phyloP scores from a whole-genome alignment of 2,329 filamentous ascomycete species.

The Madurella mycetomatis region DNA sequence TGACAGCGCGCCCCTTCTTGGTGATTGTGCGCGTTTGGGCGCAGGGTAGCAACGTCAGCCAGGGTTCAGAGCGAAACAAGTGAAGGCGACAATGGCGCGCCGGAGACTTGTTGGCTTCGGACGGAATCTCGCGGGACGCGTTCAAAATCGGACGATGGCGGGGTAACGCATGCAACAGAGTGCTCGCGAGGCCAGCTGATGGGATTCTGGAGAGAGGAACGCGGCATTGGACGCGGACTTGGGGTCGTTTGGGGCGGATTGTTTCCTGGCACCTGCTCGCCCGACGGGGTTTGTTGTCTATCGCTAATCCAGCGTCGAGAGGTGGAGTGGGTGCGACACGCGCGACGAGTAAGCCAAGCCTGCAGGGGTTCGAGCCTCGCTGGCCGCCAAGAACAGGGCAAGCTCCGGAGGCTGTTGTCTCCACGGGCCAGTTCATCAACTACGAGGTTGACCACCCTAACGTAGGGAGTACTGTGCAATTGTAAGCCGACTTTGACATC shows the following conservation, averaged over 20 bases:
- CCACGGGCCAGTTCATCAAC: no score
- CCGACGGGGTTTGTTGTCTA: background rate
- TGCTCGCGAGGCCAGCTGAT: background rate
- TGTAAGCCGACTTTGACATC: no score
- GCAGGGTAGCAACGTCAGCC: background rate
- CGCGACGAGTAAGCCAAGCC: background rate
- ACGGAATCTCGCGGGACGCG: conserved; percentile 6
- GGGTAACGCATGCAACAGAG: conserved; percentile 6
- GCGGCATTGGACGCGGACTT: background rate
- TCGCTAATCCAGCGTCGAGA: background rate
- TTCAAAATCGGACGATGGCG: conserved; percentile 13
- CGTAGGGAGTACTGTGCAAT: no score
- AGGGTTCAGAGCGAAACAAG: background rate
- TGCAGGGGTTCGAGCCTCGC: background rate
- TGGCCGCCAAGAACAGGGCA: background rate
- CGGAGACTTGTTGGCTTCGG: background rate
- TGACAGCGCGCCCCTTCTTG: background rate
- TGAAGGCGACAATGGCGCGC: conserved; percentile 2
- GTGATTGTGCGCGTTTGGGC: background rate
- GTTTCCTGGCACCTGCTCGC: background rate
- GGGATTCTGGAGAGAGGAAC: background rate
- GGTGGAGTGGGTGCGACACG: background rate
- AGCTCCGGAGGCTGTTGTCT: no score
- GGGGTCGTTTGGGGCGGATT: background rate
- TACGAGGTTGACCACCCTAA: no score